phyloP scores from a whole-genome alignment of 73 alveolate genomes.

The Symbiodinium natans region DNA sequence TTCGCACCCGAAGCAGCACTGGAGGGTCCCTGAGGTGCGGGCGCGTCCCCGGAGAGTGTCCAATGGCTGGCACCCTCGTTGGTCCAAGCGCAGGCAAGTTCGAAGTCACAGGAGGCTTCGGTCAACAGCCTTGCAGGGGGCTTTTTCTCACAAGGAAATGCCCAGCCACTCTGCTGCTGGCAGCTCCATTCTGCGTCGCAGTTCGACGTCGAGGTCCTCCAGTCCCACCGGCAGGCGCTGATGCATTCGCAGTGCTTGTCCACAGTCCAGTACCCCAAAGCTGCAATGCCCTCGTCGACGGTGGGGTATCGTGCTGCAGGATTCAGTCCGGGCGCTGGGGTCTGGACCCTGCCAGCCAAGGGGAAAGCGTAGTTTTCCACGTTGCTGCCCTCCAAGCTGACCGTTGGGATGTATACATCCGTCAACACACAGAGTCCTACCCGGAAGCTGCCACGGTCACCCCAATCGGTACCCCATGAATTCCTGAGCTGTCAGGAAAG shows the following conservation, averaged over 20 bases:
- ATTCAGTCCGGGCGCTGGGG: conserved; percentile 47
- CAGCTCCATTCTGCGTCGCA: neutral
- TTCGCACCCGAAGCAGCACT: no score
- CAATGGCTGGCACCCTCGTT: no score
- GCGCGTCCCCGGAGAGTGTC: no score
- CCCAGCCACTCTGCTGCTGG: no score
- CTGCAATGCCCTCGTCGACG: neutral
- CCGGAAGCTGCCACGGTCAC: conserved; percentile 57
- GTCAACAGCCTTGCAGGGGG: conserved; percentile 17
- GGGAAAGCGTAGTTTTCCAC: conserved; percentile 31
- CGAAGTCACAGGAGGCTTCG: no score
- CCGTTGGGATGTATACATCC: conserved; percentile 43
- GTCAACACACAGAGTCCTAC: conserved; percentile 61
- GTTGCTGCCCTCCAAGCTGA: conserved; percentile 59
- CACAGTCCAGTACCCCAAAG: neutral
- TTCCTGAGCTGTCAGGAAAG: neutral
- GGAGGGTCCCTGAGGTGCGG: no score
- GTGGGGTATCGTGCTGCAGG: neutral
- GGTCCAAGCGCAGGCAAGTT: no score
- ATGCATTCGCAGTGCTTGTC: conserved; percentile 16
- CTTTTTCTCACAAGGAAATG: no score
- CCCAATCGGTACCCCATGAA: conserved; percentile 67
- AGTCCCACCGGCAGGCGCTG: neutral
- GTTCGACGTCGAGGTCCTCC: no score
- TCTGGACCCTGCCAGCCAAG: neutral